Conservation (phyloP, 257 asterid species). For the Jaltomata sinuosa region DNA sequence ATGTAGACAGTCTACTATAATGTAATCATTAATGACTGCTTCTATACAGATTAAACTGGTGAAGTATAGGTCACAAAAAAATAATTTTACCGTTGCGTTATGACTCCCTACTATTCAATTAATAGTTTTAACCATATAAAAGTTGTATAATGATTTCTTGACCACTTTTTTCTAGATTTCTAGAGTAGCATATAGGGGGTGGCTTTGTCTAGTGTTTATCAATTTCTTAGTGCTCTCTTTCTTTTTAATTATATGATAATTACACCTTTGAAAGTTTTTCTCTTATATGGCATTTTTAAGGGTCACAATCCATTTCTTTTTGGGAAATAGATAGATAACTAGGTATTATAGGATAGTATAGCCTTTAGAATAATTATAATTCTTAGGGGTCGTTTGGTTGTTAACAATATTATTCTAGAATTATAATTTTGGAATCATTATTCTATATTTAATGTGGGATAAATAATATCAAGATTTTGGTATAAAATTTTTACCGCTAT, state of each 20-base stretch:
- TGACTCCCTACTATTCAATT: not conserved
- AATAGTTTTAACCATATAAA: not conserved
- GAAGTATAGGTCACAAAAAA: too few relatives aligned
- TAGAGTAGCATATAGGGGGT: not conserved
- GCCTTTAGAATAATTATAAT: not conserved
- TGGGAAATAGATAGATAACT: conserved; percentile 8
- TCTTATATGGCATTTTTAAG: conserved; percentile 39
- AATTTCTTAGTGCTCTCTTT: conserved; percentile 32
- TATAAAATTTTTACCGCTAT: too few relatives aligned
- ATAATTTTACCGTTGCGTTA: too few relatives aligned
- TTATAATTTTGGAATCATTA: not conserved
- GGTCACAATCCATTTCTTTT: conserved; percentile 82
- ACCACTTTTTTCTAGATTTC: not conserved
- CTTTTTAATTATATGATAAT: conserved; percentile 31
- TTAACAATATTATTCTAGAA: not conserved
- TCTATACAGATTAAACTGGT: too few relatives aligned
- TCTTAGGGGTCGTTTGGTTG: not conserved
- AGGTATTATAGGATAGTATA: conserved; percentile 27
- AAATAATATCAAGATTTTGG: not conserved
- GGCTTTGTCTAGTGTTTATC: conserved; percentile 4
- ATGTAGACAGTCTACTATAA: too few relatives aligned
- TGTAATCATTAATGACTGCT: too few relatives aligned
- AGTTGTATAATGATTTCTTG: not conserved
- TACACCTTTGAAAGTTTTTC: conserved; percentile 11
- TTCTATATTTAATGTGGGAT: not conserved